A percentile compares a stretch with the other conserved stretches of the same genome.
phyloP scores from a whole-genome alignment of 306 rosid genomes.

The Trifolium subterraneum region DNA sequence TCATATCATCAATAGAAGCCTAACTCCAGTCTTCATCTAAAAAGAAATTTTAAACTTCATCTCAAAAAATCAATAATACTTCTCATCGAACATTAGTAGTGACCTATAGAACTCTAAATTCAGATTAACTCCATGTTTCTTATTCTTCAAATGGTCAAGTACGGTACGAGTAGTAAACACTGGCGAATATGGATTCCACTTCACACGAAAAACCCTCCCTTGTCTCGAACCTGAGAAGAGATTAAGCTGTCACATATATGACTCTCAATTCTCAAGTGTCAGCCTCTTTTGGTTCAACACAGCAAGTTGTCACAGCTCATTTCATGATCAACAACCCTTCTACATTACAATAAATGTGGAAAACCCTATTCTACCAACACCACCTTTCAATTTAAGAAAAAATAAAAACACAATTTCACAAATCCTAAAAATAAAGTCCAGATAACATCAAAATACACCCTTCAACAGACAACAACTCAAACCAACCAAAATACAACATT shows the following conservation, averaged over 20 bases:
- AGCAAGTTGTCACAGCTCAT: background rate
- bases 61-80: background rate
- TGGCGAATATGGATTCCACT: background rate
- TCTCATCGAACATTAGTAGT: background rate
- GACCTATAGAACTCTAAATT: background rate
- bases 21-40: background rate
- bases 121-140: background rate
- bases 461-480: background rate
- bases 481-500: constrained; percentile 3
- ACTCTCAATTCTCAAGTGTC: background rate
- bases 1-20: background rate
- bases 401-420: constrained; percentile 6
- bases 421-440: constrained; percentile 13
- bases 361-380: constrained; percentile 19
- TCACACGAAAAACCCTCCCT: background rate
- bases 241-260: background rate
- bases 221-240: background rate
- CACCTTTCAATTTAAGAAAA: constrained; percentile 22
- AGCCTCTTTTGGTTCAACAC: background rate
- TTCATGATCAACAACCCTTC: background rate
- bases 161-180: background rate
- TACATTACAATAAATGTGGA: constrained; percentile 15
- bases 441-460: constrained; percentile 3
- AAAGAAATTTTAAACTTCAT: background rate
- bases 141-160: background rate